Evolutionary conservation across 2,329 filamentous ascomycete species (phyloP).

Genomic region (Monilinia laxa): DNA sequence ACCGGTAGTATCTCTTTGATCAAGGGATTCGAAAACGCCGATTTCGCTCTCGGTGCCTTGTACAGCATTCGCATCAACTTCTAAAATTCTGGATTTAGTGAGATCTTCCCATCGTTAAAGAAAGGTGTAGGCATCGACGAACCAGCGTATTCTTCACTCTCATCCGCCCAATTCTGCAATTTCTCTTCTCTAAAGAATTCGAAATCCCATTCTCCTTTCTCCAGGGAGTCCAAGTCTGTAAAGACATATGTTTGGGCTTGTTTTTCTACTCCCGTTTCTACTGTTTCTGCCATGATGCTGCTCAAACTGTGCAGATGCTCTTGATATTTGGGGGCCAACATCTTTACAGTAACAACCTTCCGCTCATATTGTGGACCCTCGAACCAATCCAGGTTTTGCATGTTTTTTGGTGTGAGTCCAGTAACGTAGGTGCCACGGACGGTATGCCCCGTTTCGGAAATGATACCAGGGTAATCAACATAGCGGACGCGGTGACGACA

Average conservation of each 20-base stretch:
- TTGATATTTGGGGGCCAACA: conserved; percentile 37
- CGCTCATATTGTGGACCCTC: conserved; percentile 75
- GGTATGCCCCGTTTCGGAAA: conserved; percentile 52
- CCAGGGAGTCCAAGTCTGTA: conserved; percentile 52
- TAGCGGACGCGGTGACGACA: conserved; percentile 66
- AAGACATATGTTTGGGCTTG: conserved; percentile 65
- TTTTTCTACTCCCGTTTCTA: conserved; percentile 25
- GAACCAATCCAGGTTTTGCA: conserved; percentile 74
- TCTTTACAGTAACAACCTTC: conserved; percentile 53
- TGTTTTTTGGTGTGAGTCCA: conserved; percentile 74
- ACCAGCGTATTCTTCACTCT: conserved; percentile 35
- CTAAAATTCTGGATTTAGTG: conserved; percentile 6
- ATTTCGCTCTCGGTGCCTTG: background rate
- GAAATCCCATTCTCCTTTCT: conserved; percentile 83
- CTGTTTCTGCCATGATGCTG: conserved; percentile 22
- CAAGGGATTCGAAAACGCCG: background rate
- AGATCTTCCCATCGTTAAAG: background rate
- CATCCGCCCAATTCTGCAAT: conserved; percentile 50
- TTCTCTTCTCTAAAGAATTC: conserved; percentile 78
- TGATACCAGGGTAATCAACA: conserved; percentile 81
- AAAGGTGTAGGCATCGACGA: background rate
- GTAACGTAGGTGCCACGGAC: conserved; percentile 76
- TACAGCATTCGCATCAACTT: conserved; percentile 16
- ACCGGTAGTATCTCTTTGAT: conserved; percentile 17
- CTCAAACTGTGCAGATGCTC: background rate